Evolutionary conservation across 208 protist genomes (phyloP), one percentile per base, ranked within the genome.

Genomic region (Wallacemonas rigidus): DNA sequence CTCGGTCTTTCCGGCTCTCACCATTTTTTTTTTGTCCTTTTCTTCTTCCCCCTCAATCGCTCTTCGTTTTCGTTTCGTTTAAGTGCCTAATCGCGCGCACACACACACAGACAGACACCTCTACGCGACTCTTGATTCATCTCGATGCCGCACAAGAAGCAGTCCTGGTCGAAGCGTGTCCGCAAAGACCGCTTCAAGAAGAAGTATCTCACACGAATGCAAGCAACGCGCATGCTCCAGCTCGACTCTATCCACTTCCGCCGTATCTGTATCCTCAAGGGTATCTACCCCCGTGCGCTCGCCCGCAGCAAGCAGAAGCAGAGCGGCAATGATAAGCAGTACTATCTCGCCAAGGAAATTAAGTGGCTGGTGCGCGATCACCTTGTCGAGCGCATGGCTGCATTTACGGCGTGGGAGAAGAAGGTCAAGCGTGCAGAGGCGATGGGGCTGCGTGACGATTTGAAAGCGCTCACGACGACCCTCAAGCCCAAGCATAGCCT

Each of bases 281-380:
- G 99, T 51, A 97, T 99, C 71, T 99, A 98, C 85, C 99, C 99
- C 5, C 96, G 98, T 38, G 96, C 98, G 38, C 98, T 99, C 41
- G 80, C 77, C 62, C 98, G 98, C 73, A 97, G 91, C 82, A 91
- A 97, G 72, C 97, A 98, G 84, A 98, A 98, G 82, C 83, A 97
- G 72, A 97, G 87, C 73, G 88, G 87, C 7, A 91, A 93, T 48
- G 92, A 98, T 44, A 99, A 98, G 81, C 98, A 98, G 48, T 99
- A 99, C 87, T 99, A 99, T 82, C 87, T 98, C 55, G 94, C 87
- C 15, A 98, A 98, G 50, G 99, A 99, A 86, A 99, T 99, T 75
- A 91, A 94, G 74, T 99, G 96, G 88, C 86, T 99, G 0, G 75
- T 91, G 72, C 94, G 97, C 60, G 98, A 99, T 68, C 98, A 99